These are phyloP conservation scores for Pseudogymnoascus sp. DNA, from an alignment of 2,329 filamentous ascomycete species.

Conservation along the genomic window DNA sequence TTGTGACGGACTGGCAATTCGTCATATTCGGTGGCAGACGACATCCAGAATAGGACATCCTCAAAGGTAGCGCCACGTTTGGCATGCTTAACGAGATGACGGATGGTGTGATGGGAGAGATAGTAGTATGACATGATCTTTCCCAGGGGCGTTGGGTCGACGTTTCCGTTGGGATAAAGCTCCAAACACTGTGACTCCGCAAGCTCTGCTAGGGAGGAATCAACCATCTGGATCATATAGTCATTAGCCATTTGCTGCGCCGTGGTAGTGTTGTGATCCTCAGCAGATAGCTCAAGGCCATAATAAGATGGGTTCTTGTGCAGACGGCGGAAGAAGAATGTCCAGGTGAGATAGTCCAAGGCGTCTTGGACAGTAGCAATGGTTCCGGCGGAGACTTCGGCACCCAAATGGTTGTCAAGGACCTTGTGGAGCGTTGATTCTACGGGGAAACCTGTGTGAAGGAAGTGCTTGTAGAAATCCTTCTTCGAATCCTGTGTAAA, in stretches of 20 bases:
- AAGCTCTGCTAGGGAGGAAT: constrained; percentile 75
- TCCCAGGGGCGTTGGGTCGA: constrained; percentile 82
- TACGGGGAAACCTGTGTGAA: constrained; percentile 95
- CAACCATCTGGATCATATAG: constrained; percentile 90
- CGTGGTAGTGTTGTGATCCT: constrained; percentile 80
- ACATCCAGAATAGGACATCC: constrained; percentile 88
- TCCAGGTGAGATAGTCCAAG: constrained; percentile 96
- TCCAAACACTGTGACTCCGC: constrained; percentile 77
- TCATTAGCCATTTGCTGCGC: constrained; percentile 87
- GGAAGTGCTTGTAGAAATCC: constrained; percentile 98
- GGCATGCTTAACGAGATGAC: constrained; percentile 70
- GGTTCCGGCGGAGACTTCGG: constrained; percentile 89
- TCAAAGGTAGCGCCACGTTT: constrained; percentile 70
- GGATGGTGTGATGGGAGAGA: constrained; percentile 88
- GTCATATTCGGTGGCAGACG: constrained; percentile 87
- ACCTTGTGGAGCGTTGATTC: constrained; percentile 96
- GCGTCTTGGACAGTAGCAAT: constrained; percentile 94
- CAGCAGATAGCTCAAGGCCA: constrained; percentile 83
- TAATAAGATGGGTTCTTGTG: constrained; percentile 99
- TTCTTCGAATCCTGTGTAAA: constrained; percentile 98
- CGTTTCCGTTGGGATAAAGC: constrained; percentile 77
- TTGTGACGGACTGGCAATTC: constrained; percentile 97
- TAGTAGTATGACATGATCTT: constrained; percentile 99
- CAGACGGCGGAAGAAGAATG: constrained; percentile 94
- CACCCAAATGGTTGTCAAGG: constrained; percentile 90